phyloP scores from a whole-genome alignment of 768 basidiomycete genomes.

The Agaricus subrufescens region DNA sequence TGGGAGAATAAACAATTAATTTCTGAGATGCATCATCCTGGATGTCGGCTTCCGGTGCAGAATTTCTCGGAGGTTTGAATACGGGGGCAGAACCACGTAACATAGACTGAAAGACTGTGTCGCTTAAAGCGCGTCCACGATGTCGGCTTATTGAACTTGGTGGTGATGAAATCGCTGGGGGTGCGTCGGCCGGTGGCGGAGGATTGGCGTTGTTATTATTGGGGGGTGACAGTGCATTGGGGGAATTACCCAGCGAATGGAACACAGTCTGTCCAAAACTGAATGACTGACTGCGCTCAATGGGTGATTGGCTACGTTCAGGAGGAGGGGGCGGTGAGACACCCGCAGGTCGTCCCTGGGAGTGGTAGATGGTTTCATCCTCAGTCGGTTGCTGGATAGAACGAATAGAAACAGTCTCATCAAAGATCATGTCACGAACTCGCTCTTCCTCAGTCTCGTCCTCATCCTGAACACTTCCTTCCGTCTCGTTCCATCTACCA shows the following conservation, averaged over 20 bases:
- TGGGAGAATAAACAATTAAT: slow-evolving; percentile 40
- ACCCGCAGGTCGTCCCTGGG: slow-evolving; percentile 32
- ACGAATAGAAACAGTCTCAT: slow-evolving; percentile 15
- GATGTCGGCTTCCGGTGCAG: slow-evolving; percentile 55
- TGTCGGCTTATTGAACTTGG: slow-evolving; percentile 27
- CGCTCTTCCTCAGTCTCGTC: slow-evolving; percentile 15
- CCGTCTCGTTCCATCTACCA: slow-evolving; percentile 33
- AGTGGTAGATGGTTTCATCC: slow-evolving; percentile 44
- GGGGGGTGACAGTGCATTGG: slow-evolving; percentile 18
- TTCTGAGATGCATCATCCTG: slow-evolving; percentile 51
- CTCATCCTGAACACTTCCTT: slow-evolving; percentile 10
- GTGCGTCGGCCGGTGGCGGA: slow-evolving; percentile 12
- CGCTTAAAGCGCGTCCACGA: slow-evolving; percentile 55
- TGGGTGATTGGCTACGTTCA: slow-evolving; percentile 57
- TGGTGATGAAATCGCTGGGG: slow-evolving; percentile 8
- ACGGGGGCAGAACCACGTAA: slow-evolving; percentile 31
- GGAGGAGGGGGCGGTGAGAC: slow-evolving; percentile 30
- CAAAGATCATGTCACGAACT: slow-evolving; percentile 15
- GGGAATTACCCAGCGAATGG: slow-evolving; percentile 37
- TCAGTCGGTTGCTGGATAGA: slow-evolving; percentile 18
- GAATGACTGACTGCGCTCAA: slow-evolving; percentile 65
- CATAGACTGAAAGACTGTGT: slow-evolving; percentile 60
- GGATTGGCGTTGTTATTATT: slow-evolving; percentile 26
- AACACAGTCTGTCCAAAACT: slow-evolving; percentile 63
- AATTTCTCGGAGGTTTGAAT: slow-evolving; percentile 7